Percentiles rank a stretch among this genome's conserved stretches.
Conservation (phyloP, 2,329 filamentous ascomycete species). For the Ceratocystis lukuohia region DNA sequence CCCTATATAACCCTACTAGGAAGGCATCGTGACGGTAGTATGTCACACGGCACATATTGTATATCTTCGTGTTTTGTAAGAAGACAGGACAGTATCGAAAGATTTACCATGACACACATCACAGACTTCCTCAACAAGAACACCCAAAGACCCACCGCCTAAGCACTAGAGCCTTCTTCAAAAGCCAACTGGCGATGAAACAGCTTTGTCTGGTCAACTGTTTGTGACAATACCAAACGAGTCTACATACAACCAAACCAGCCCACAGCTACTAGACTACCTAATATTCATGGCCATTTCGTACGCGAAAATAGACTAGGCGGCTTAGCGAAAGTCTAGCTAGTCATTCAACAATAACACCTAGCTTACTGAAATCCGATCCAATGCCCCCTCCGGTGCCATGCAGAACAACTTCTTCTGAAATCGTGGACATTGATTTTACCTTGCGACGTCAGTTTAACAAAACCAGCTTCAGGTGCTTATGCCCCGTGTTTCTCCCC, state of each 20-base stretch:
- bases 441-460: slow-evolving; percentile 61
- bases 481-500: slow-evolving; percentile 13
- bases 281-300: no score
- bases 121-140: neutral
- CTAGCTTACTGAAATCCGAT: neutral
- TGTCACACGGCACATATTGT: neutral
- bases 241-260: no score
- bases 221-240: no score
- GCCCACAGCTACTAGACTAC: no score
- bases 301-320: neutral
- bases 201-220: no score
- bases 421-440: slow-evolving; percentile 50
- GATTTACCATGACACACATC: neutral
- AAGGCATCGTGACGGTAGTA: neutral
- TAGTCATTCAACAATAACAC: neutral
- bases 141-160: no score
- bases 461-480: slow-evolving; percentile 58
- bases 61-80: neutral
- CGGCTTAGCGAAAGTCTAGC: neutral
- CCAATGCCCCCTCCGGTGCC: neutral
- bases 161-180: no score
- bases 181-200: no score
- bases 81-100: neutral
- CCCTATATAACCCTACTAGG: neutral
- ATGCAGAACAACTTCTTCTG: slow-evolving; percentile 7